These are phyloP conservation scores for Jaenimonas drosophilae DNA, from an alignment of 208 protist genomes.

Conservation along the genomic window DNA sequence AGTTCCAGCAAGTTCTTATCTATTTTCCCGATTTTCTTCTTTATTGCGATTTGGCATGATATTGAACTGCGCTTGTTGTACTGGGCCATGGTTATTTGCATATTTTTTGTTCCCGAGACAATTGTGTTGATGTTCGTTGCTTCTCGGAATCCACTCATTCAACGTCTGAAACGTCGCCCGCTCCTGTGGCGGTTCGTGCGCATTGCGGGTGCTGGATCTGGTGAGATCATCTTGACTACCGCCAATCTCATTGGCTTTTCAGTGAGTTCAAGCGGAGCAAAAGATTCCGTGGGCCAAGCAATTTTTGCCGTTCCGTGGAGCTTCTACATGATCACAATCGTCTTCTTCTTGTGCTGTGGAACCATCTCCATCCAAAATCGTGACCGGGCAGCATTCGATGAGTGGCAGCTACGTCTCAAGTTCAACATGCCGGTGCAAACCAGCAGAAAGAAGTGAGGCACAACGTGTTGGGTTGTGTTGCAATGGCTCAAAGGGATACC, in stretches of 20 bases:
- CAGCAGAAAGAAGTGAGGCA: too few relatives aligned
- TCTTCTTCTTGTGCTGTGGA: constrained; percentile 33
- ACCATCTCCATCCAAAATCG: constrained; percentile 39
- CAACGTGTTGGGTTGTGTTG: too few relatives aligned
- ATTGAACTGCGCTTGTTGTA: constrained; percentile 57
- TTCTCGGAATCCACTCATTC: constrained; percentile 7
- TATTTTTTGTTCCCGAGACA: constrained; percentile 53
- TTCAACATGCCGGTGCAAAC: too few relatives aligned
- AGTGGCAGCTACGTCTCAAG: constrained; percentile 17
- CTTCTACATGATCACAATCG: constrained; percentile 10
- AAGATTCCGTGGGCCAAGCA: constrained; percentile 7
- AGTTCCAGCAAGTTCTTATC: constrained; percentile 23
- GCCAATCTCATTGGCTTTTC: constrained; percentile 70
- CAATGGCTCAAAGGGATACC: too few relatives aligned
- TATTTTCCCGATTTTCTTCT: constrained; percentile 88
- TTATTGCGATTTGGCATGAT: constrained; percentile 91
- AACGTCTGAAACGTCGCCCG: constrained; percentile 10
- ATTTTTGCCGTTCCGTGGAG: constrained; percentile 7
- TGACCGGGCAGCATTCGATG: constrained; percentile 38
- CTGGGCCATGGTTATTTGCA: constrained; percentile 62
- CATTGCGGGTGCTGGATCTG: constrained; percentile 15
- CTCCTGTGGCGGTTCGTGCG: constrained; percentile 33
- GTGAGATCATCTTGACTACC: constrained; percentile 40
- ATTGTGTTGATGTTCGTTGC: constrained; percentile 36
- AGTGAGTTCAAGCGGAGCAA: constrained; percentile 16